Conservation (phyloP, 2,329 filamentous ascomycete species). For the Fusarium denticulatum region DNA sequence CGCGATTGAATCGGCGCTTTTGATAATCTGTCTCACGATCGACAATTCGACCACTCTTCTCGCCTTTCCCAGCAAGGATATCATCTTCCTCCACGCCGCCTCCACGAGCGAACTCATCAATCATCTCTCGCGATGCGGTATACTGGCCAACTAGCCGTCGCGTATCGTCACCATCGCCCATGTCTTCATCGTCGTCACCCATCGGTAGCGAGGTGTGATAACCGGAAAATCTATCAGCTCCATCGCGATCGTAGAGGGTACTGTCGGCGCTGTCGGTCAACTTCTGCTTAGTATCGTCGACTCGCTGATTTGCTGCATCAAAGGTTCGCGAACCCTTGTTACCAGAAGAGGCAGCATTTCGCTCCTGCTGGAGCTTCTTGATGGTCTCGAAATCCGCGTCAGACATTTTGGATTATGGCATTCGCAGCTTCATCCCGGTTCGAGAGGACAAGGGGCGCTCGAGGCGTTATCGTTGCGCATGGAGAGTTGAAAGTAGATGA, state of each 20-base stretch:
- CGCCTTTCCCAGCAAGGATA: constrained; percentile 80
- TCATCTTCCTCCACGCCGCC: constrained; percentile 92
- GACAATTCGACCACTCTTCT: constrained; percentile 89
- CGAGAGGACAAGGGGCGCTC: constrained; percentile 50
- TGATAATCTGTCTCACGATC: constrained; percentile 98
- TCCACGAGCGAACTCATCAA: constrained; percentile 91
- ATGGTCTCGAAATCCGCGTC: constrained; percentile 89
- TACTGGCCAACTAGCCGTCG: constrained; percentile 92
- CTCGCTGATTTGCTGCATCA: constrained; percentile 82
- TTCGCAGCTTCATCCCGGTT: constrained; percentile 55
- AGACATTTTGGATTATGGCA: constrained; percentile 65
- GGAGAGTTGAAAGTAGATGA: constrained; percentile 43
- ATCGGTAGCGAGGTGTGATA: constrained; percentile 91
- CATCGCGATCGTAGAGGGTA: constrained; percentile 83
- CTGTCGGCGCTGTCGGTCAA: constrained; percentile 90
- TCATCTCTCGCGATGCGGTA: constrained; percentile 89
- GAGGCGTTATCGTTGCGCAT: constrained; percentile 51
- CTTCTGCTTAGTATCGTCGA: constrained; percentile 90
- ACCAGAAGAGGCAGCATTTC: constrained; percentile 79
- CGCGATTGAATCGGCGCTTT: constrained; percentile 90
- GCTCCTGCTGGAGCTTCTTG: constrained; percentile 89
- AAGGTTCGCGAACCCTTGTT: constrained; percentile 86
- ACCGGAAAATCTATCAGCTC: constrained; percentile 82
- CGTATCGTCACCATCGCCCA: constrained; percentile 77
- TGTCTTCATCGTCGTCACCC: constrained; percentile 80